Percentiles rank a stretch among this genome's conserved stretches.
Conservation (phyloP, 306 rosid genomes). For the Gleditsia sinensis region DNA sequence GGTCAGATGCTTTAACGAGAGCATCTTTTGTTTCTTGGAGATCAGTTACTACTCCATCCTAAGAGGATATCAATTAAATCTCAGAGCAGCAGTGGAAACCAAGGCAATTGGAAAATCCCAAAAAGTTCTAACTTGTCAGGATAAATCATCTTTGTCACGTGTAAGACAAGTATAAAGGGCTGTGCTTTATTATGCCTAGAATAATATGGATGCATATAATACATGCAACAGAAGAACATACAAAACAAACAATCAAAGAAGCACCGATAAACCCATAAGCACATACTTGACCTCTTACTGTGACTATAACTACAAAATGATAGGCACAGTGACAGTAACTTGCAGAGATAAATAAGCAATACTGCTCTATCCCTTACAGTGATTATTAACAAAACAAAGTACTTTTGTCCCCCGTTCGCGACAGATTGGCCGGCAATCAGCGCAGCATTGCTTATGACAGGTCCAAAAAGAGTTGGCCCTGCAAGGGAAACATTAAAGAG, state of each 20-base stretch:
- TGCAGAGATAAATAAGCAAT: conserved; percentile 19
- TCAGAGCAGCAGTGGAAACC: conserved; percentile 30
- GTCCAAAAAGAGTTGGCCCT: conserved; percentile 99
- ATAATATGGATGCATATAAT: background rate
- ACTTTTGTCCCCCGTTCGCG: conserved; percentile 75
- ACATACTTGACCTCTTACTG: background rate
- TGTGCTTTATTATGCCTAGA: background rate
- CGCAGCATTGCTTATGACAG: conserved; percentile 87
- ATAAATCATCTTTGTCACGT: background rate
- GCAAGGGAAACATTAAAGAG: conserved; percentile 96
- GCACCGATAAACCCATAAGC: background rate
- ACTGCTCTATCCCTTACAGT: conserved; percentile 63
- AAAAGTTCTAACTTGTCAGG: background rate
- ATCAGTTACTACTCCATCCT: conserved; percentile 99
- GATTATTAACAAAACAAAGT: conserved; percentile 89
- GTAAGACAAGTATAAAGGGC: background rate
- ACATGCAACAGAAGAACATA: background rate
- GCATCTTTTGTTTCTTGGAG: conserved; percentile 99
- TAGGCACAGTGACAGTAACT: background rate
- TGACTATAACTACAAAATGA: background rate
- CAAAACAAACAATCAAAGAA: conserved; percentile 16
- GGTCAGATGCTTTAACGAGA: conserved; percentile 90
- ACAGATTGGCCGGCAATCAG: conserved; percentile 93
- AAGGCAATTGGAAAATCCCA: conserved; percentile 20
- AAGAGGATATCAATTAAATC: conserved; percentile 34